phyloP scores from a whole-genome alignment of 352 stramenopile species.

The Halophytophthora batemanensis region DNA sequence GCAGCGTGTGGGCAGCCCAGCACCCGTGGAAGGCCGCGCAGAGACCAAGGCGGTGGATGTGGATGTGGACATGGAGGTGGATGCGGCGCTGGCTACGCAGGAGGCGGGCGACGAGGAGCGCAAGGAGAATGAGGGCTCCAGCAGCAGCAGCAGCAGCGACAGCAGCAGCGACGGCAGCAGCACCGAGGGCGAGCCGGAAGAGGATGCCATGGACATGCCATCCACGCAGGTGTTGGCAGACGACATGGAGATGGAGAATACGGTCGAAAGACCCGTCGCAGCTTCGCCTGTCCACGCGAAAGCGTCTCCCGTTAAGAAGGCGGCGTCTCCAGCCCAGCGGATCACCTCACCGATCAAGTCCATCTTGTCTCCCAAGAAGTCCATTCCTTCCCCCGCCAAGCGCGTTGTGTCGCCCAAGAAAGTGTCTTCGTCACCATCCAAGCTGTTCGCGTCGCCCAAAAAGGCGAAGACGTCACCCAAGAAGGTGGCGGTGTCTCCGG shows the following conservation, averaged over 20 bases:
- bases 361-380: slow-evolving; percentile 11
- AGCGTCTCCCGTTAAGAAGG: slow-evolving; percentile 9
- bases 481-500: slow-evolving; percentile 3
- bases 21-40: too few relatives aligned
- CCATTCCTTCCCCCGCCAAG: slow-evolving; percentile 7
- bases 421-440: slow-evolving; percentile 2
- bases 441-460: slow-evolving; percentile 4
- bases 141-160: slow-evolving; percentile 10
- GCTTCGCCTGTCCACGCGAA: background rate
- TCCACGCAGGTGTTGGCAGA: slow-evolving; percentile 40
- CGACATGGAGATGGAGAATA: slow-evolving; percentile 11
- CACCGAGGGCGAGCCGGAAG: slow-evolving; percentile 20
- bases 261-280: slow-evolving; percentile 1
- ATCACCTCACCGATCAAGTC: background rate
- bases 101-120: slow-evolving; percentile 5
- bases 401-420: slow-evolving; percentile 2
- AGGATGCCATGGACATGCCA: slow-evolving; percentile 26
- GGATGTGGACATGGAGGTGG: slow-evolving; percentile 2
- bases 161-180: slow-evolving; percentile 12
- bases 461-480: slow-evolving; percentile 13
- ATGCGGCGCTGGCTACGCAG: background rate
- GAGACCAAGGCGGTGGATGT: too few relatives aligned
- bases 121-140: slow-evolving; percentile 23
- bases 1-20: too few relatives aligned
- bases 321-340: too few relatives aligned